phyloP scores from a whole-genome alignment of 2,329 filamentous ascomycete genomes.

The Fusarium sp. region DNA sequence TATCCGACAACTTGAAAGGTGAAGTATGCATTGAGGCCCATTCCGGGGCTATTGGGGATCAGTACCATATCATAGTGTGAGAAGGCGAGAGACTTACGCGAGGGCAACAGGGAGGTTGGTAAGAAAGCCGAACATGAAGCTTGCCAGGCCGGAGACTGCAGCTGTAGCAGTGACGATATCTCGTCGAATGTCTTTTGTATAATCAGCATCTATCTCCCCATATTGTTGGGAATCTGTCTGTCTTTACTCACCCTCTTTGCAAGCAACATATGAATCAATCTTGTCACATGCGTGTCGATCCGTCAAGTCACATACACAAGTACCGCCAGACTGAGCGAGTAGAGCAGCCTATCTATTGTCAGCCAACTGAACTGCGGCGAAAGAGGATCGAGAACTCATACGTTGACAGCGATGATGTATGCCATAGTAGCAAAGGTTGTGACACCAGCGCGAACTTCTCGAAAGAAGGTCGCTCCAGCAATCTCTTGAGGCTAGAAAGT shows the following conservation, averaged over 20 bases:
- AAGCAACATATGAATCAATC: slow-evolving; percentile 55
- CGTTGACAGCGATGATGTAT: slow-evolving; percentile 83
- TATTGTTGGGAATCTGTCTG: fast-evolving
- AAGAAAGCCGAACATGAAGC: slow-evolving; percentile 80
- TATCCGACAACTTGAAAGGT: slow-evolving; percentile 73
- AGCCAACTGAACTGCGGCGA: background rate
- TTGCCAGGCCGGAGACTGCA: slow-evolving; percentile 79
- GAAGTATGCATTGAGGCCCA: slow-evolving; percentile 76
- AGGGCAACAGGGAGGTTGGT: slow-evolving; percentile 76
- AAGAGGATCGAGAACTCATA: slow-evolving; percentile 44
- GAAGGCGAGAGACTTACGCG: slow-evolving; percentile 43
- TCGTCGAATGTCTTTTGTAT: slow-evolving; percentile 66
- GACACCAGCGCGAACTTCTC: slow-evolving; percentile 80
- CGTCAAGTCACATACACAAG: slow-evolving; percentile 71
- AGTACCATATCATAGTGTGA: slow-evolving; percentile 5
- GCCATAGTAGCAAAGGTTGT: slow-evolving; percentile 87
- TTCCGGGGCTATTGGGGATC: slow-evolving; percentile 63
- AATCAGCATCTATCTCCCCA: background rate
- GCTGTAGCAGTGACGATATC: slow-evolving; percentile 87
- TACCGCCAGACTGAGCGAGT: slow-evolving; percentile 79
- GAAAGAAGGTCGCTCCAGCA: slow-evolving; percentile 75
- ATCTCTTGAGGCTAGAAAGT: slow-evolving; percentile 70
- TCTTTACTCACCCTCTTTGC: slow-evolving; percentile 58
- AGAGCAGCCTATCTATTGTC: slow-evolving; percentile 68
- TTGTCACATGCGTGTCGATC: slow-evolving; percentile 60